Conservation (phyloP, 2,329 filamentous ascomycete genomes). For the Aspergillaceae sp. region DNA sequence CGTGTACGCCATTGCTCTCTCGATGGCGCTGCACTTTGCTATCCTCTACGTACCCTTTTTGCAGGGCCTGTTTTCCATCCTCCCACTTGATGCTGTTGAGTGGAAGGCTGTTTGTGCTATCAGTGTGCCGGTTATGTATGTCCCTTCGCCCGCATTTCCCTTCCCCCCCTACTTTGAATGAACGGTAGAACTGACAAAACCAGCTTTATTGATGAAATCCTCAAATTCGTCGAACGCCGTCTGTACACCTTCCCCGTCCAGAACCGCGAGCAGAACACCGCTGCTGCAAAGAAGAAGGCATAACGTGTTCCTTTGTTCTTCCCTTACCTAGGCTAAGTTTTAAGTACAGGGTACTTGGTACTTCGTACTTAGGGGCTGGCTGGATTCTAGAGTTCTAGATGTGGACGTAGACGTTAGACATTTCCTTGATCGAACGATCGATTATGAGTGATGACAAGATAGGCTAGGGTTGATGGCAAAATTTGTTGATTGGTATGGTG, state of each 20-base stretch:
- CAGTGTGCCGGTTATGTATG: conserved; percentile 88
- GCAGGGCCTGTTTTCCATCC: conserved; percentile 80
- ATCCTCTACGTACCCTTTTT: conserved; percentile 87
- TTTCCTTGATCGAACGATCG: too few relatives aligned
- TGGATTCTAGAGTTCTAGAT: too few relatives aligned
- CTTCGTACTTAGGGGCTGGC: too few relatives aligned
- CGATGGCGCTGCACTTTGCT: conserved; percentile 90
- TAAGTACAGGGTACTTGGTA: too few relatives aligned
- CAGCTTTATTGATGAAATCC: conserved; percentile 70
- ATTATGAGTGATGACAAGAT: too few relatives aligned
- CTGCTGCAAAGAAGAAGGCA: conserved; percentile 29
- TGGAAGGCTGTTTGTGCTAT: conserved; percentile 88
- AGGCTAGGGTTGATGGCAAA: too few relatives aligned
- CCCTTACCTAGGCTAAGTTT: too few relatives aligned
- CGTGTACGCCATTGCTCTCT: conserved; percentile 84
- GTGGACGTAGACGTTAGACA: too few relatives aligned
- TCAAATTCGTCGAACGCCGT: conserved; percentile 68
- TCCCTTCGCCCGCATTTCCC: conserved; percentile 16
- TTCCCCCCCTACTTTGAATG: conserved; percentile 5
- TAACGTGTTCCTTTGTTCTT: conserved; percentile 8
- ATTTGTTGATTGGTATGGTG: too few relatives aligned
- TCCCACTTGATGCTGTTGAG: conserved; percentile 75
- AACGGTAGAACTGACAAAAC: background rate
- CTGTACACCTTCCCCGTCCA: conserved; percentile 42
- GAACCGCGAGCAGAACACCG: conserved; percentile 17